These are phyloP conservation scores for Eleusine indica DNA, from an alignment of 176 grass and related monocot genomes.

Conservation along the genomic window DNA sequence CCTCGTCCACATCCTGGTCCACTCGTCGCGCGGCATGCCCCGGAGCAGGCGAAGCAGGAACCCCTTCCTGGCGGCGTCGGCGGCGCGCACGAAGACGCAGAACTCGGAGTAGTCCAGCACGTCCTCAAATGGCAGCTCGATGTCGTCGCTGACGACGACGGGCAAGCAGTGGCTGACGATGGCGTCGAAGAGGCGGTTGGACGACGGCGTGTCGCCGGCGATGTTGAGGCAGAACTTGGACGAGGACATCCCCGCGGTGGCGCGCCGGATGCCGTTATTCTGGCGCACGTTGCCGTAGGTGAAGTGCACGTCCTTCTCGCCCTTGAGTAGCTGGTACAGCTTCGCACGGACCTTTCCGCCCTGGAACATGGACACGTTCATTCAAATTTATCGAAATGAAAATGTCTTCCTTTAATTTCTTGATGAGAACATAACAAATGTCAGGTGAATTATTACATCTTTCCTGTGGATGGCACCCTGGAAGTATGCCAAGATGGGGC, in stretches of 20 bases:
- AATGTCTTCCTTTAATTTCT: not conserved
- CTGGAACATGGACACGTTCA: constrained; percentile 34
- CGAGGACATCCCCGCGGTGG: constrained; percentile 64
- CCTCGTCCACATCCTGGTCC: constrained; percentile 64
- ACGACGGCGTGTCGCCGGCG: constrained; percentile 83
- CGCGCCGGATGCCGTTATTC: constrained; percentile 67
- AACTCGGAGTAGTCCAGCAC: constrained; percentile 86
- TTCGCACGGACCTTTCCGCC: constrained; percentile 78
- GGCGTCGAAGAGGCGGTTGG: constrained; percentile 89
- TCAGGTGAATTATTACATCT: constrained; percentile 48
- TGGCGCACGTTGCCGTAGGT: constrained; percentile 75
- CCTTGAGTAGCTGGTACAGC: constrained; percentile 68
- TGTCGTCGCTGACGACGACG: constrained; percentile 76
- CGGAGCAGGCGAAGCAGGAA: constrained; percentile 57
- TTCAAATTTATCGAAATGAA: not conserved
- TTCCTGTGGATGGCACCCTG: constrained; percentile 86
- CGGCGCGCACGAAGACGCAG: constrained; percentile 75
- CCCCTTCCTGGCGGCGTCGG: constrained; percentile 49
- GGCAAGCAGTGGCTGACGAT: constrained; percentile 82
- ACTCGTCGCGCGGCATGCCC: constrained; percentile 40
- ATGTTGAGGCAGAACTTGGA: constrained; percentile 90
- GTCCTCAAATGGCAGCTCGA: constrained; percentile 89
- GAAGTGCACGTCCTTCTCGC: constrained; percentile 73
- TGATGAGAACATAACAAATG: too few relatives aligned
- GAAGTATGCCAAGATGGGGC: constrained; percentile 68